phyloP scores from a whole-genome alignment of 2,329 filamentous ascomycete species.

The Arthrinium phaeospermum region DNA sequence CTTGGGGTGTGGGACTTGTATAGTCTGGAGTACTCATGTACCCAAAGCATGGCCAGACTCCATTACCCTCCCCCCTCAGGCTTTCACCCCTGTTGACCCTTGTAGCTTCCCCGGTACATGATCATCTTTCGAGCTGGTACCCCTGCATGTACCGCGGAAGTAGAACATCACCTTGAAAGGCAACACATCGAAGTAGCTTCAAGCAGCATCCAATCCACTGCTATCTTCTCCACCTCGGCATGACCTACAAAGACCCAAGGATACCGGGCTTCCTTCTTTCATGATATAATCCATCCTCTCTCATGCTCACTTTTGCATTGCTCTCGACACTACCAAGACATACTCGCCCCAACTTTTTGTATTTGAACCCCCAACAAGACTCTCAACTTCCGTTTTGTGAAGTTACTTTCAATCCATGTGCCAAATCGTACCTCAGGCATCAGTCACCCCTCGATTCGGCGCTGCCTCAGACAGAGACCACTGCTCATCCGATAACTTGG shows the following conservation, averaged over 20 bases:
- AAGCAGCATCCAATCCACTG: conserved; percentile 3
- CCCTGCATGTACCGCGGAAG: not conserved
- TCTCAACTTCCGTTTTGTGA: not conserved
- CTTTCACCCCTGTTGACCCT: not conserved
- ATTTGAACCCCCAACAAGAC: not conserved
- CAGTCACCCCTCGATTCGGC: not conserved
- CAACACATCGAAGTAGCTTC: not conserved
- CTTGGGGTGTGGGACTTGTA: conserved; percentile 2
- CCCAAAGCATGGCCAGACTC: not conserved
- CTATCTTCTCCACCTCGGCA: conserved; percentile 15
- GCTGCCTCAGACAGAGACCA: conserved; percentile 1
- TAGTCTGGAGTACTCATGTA: conserved; percentile 11
- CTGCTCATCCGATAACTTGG: not conserved
- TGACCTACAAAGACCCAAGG: conserved; percentile 14
- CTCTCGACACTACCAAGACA: not conserved
- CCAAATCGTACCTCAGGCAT: not conserved
- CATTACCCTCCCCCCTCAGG: not conserved
- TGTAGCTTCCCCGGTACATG: conserved; percentile 9
- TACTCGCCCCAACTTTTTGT: not conserved
- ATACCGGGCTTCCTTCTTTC: conserved; percentile 1
- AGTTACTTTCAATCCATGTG: conserved; percentile 6
- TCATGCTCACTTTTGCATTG: conserved; percentile 12
- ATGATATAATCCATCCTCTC: conserved; percentile 7
- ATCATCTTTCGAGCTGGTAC: conserved; percentile 1
- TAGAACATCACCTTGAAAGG: conserved; percentile 9